These are phyloP conservation scores for Fusarium sp. DNA, from an alignment of 2,329 filamentous ascomycete genomes.

Conservation along the genomic window DNA sequence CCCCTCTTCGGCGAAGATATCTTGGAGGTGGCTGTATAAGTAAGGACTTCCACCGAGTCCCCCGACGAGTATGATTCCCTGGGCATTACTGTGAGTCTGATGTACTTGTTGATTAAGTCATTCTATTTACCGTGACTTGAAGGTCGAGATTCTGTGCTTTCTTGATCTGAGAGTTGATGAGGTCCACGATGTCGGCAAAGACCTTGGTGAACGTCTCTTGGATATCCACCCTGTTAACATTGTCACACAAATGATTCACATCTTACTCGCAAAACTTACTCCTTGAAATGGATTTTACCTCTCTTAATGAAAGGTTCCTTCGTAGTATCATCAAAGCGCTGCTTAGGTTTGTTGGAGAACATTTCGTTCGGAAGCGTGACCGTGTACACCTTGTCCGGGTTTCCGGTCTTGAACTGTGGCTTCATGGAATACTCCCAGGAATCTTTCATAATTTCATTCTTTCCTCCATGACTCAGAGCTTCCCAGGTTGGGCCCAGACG, in stretches of 20 bases:
- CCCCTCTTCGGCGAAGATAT: background rate
- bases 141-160: background rate
- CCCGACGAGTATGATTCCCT: background rate
- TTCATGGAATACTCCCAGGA: background rate
- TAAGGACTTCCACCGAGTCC: background rate
- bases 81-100: background rate
- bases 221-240: background rate
- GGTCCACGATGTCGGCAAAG: background rate
- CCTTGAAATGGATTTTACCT: background rate
- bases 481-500: background rate
- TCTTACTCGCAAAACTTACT: background rate
- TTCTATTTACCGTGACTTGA: background rate
- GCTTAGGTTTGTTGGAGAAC: background rate
- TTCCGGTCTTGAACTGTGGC: background rate
- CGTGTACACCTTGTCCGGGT: background rate
- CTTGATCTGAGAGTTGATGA: background rate
- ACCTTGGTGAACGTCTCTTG: background rate
- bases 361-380: background rate
- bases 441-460: background rate
- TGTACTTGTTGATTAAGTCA: accelerated
- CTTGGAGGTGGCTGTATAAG: background rate
- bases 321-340: background rate
- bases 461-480: background rate
- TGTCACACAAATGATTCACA: background rate
- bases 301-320: background rate